Conservation (phyloP, 441 rosid species). For the Cnidoscolus chayamansa region DNA sequence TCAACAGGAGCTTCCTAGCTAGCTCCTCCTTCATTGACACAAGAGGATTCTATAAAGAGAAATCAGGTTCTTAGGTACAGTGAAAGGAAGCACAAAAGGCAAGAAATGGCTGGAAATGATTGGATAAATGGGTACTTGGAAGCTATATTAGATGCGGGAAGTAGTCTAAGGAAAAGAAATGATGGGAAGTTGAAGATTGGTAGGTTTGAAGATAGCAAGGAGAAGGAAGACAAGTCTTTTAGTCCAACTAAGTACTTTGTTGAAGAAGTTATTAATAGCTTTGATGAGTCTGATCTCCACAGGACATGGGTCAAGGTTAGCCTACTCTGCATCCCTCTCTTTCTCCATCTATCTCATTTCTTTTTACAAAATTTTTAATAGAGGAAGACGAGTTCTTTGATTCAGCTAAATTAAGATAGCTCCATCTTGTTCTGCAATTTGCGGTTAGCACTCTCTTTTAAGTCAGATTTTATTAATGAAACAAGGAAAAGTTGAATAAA, state of each 20-base stretch:
- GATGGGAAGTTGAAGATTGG: constrained; percentile 52
- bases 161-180: constrained; percentile 38
- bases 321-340: not conserved
- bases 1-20: no score
- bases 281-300: constrained; percentile 66
- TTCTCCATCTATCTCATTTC: not conserved
- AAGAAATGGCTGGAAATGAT: constrained; percentile 76
- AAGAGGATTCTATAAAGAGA: no score
- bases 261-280: constrained; percentile 62
- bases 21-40: no score
- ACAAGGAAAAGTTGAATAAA: no score
- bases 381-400: not conserved
- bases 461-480: no score
- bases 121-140: constrained; percentile 93
- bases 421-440: not conserved
- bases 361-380: not conserved
- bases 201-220: constrained; percentile 40
- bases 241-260: constrained; percentile 67
- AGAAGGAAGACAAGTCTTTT: constrained; percentile 45
- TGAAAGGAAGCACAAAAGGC: no score
- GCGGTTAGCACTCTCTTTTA: not conserved
- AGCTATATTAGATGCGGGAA: constrained; percentile 84
- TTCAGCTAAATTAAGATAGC: not conserved
- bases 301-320: constrained; percentile 70
- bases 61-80: no score